Percentiles rank a stretch among this genome's conserved stretches.
phyloP scores from a whole-genome alignment of 345 rosid genomes.

The Microthlaspi erraticum region DNA sequence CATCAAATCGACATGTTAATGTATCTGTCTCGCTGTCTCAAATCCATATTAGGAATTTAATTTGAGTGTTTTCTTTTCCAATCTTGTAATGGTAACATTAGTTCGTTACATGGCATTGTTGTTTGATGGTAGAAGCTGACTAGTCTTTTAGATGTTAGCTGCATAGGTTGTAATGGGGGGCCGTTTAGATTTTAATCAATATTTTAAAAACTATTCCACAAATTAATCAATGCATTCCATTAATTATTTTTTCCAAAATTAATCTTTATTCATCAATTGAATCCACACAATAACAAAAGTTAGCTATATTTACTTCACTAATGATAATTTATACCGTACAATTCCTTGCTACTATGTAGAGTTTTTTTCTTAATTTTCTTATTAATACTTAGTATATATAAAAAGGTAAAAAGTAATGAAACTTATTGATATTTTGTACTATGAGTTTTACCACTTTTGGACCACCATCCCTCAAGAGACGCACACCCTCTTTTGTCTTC shows the following conservation, averaged over 20 bases:
- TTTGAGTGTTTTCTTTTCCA: background rate
- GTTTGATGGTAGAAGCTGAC: constrained; percentile 15
- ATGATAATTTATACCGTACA: constrained; percentile 5
- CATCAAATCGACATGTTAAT: constrained; percentile 41
- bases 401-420: constrained; percentile 12
- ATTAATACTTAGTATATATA: too few species aligned
- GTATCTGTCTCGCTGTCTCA: constrained; percentile 40
- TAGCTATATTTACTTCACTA: background rate
- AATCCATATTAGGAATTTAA: constrained; percentile 27
- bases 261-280: too few species aligned
- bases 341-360: background rate
- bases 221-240: too few species aligned
- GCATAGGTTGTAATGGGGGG: too few species aligned
- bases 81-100: constrained; percentile 2
- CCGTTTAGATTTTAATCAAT: too few species aligned
- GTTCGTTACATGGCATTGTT: constrained; percentile 30
- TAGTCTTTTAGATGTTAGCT: constrained; percentile 1
- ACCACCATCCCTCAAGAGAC: constrained; percentile 37
- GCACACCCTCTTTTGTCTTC: constrained; percentile 43
- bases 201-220: too few species aligned
- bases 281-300: too few species aligned
- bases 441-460: constrained; percentile 10
- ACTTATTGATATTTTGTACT: constrained; percentile 24
- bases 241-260: too few species aligned
- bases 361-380: too few species aligned